Conservation (phyloP, 345 rosid species). For the Eutrema yunnanense region DNA sequence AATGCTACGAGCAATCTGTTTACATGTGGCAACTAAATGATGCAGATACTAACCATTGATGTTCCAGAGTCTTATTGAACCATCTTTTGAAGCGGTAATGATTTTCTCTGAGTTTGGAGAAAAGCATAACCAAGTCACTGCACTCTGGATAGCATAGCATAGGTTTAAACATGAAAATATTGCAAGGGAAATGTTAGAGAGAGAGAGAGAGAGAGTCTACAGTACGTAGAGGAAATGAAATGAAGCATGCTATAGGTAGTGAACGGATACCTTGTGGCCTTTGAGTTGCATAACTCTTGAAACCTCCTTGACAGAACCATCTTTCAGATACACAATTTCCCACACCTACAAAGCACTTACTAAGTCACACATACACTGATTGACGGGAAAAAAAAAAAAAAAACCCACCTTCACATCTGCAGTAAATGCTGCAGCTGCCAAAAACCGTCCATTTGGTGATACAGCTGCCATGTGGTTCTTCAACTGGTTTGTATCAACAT, state of each 20-base stretch:
- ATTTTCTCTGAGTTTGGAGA: conserved; percentile 81
- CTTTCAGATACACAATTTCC: conserved; percentile 93
- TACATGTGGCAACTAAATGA: not conserved
- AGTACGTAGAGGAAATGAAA: not conserved
- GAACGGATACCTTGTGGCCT: conserved; percentile 67
- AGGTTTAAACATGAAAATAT: conserved; percentile 8
- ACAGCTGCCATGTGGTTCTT: conserved; percentile 85
- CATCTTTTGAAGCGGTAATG: conserved; percentile 93
- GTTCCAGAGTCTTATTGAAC: conserved; percentile 85
- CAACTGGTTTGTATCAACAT: conserved; percentile 92
- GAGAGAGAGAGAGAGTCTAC: not conserved
- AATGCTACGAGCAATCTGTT: not conserved
- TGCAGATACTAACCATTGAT: conserved; percentile 62
- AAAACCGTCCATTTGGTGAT: conserved; percentile 94
- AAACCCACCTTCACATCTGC: conserved; percentile 90
- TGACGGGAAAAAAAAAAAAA: not conserved
- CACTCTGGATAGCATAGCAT: conserved; percentile 54
- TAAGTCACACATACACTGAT: not conserved
- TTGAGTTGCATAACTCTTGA: conserved; percentile 90
- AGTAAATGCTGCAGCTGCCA: conserved; percentile 98
- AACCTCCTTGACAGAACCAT: conserved; percentile 93
- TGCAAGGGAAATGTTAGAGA: conserved; percentile 1
- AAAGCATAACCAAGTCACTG: conserved; percentile 94
- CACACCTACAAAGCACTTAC: conserved; percentile 56
- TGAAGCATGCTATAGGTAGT: not conserved